Percentiles rank a stretch among this genome's conserved stretches.
These are phyloP conservation scores for Claviceps monticola DNA, from an alignment of 2,329 filamentous ascomycete genomes.

Conservation along the genomic window DNA sequence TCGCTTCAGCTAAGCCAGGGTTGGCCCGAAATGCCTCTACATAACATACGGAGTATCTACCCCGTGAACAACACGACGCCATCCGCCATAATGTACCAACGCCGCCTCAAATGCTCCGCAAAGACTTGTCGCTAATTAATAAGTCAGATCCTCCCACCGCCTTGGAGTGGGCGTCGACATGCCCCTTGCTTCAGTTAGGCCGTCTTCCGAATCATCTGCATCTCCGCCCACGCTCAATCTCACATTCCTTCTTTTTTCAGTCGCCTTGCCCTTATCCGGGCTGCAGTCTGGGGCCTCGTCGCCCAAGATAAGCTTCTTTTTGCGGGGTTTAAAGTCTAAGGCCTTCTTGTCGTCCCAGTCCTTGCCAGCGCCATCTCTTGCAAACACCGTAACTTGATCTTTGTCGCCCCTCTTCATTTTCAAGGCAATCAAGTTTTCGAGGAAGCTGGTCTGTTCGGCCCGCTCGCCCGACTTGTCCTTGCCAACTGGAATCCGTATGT, in stretches of 20 bases:
- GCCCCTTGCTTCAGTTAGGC: slow-evolving; percentile 1
- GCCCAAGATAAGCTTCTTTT: slow-evolving; percentile 8
- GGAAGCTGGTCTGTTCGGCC: slow-evolving; percentile 39
- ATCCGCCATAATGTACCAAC: no score
- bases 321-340: slow-evolving; percentile 24
- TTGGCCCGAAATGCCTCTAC: no score
- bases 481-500: slow-evolving; percentile 30
- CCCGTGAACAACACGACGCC: no score
- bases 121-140: background rate
- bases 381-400: slow-evolving; percentile 50
- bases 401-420: slow-evolving; percentile 51
- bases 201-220: slow-evolving; percentile 11
- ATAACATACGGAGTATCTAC: no score
- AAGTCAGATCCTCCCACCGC: slow-evolving; percentile 19
- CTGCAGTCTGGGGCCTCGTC: background rate
- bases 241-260: slow-evolving; percentile 1
- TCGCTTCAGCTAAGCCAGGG: no score
- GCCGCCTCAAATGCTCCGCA: background rate
- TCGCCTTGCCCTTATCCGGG: slow-evolving; percentile 7
- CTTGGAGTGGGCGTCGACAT: slow-evolving; percentile 22
- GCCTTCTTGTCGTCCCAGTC: slow-evolving; percentile 27
- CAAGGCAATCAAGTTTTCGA: slow-evolving; percentile 50
- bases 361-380: slow-evolving; percentile 28
- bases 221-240: slow-evolving; percentile 4
- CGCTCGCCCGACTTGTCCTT: slow-evolving; percentile 34